Percentiles rank a stretch among this genome's conserved stretches.
Conservation (phyloP, 2,329 filamentous ascomycete species). For the Alternaria tenuissima region DNA sequence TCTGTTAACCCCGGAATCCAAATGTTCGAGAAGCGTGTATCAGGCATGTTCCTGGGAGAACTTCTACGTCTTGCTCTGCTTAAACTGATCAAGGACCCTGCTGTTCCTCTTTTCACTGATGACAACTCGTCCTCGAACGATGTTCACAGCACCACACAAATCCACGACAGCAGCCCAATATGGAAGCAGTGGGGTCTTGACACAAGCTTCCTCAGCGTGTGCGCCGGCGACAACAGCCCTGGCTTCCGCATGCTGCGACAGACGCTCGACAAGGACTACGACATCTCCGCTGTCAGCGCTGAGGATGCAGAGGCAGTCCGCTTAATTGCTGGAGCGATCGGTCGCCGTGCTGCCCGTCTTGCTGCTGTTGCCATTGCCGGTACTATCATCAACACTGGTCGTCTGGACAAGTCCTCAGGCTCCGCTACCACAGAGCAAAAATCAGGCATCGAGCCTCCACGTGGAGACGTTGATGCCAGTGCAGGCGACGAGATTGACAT, state of each 20-base stretch:
- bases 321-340: slow-evolving; percentile 81
- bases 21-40: slow-evolving; percentile 99
- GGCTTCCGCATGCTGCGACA: slow-evolving; percentile 78
- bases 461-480: slow-evolving; percentile 48
- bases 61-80: slow-evolving; percentile 82
- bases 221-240: slow-evolving; percentile 79
- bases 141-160: slow-evolving; percentile 70
- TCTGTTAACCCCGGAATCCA: slow-evolving; percentile 93
- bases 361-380: slow-evolving; percentile 88
- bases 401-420: slow-evolving; percentile 58
- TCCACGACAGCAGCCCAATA: slow-evolving; percentile 66
- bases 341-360: slow-evolving; percentile 85
- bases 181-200: slow-evolving; percentile 89
- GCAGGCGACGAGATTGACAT: slow-evolving; percentile 81
- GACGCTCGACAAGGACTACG: slow-evolving; percentile 77
- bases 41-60: slow-evolving; percentile 97
- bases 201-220: slow-evolving; percentile 86
- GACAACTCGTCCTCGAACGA: slow-evolving; percentile 76
- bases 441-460: slow-evolving; percentile 41
- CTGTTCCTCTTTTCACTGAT: slow-evolving; percentile 77
- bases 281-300: slow-evolving; percentile 76
- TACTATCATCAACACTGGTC: slow-evolving; percentile 81
- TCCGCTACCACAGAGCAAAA: slow-evolving; percentile 51
- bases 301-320: slow-evolving; percentile 92
- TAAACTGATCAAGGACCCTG: slow-evolving; percentile 72